phyloP scores from a whole-genome alignment of 805 yeast genomes.

The Metschnikowia hibisci region DNA sequence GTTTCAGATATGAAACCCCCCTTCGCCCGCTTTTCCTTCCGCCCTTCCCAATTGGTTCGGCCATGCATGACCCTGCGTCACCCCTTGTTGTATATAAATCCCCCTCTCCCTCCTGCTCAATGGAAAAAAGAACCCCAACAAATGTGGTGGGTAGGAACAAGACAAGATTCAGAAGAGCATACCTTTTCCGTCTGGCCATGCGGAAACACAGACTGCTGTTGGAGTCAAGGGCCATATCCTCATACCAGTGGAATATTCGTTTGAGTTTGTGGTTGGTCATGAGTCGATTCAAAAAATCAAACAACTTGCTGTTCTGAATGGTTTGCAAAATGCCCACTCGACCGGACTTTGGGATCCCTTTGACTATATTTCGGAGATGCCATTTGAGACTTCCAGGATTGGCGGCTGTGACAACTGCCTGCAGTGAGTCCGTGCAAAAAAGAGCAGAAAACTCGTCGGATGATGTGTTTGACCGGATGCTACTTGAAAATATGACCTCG shows the following conservation, averaged over 20 bases:
- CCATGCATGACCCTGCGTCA: background rate
- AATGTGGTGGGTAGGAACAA: constrained; percentile 53
- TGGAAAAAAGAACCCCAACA: constrained; percentile 62
- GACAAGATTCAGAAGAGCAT: constrained; percentile 41
- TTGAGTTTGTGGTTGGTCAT: background rate
- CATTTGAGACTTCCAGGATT: background rate
- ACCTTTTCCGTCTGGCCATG: constrained; percentile 52
- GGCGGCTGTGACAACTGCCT: background rate
- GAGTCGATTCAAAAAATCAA: background rate
- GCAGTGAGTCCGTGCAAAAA: constrained; percentile 2
- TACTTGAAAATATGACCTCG: background rate
- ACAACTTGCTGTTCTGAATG: background rate
- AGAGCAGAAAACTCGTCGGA: constrained; percentile 9
- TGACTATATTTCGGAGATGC: background rate
- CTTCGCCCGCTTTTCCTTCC: background rate
- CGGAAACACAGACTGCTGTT: constrained; percentile 42
- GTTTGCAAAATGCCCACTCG: background rate
- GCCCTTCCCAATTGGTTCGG: too few species aligned
- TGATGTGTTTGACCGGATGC: background rate
- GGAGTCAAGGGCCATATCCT: background rate
- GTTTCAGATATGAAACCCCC: constrained; percentile 2
- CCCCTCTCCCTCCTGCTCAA: constrained; percentile 18
- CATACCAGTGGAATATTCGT: constrained; percentile 2
- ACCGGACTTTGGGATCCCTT: background rate
- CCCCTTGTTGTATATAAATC: background rate